A percentile compares a stretch with the other conserved stretches of the same genome.
These are phyloP conservation scores for Pestalotiopsis sp. DNA, from an alignment of 2,329 filamentous ascomycete species.

Conservation along the genomic window DNA sequence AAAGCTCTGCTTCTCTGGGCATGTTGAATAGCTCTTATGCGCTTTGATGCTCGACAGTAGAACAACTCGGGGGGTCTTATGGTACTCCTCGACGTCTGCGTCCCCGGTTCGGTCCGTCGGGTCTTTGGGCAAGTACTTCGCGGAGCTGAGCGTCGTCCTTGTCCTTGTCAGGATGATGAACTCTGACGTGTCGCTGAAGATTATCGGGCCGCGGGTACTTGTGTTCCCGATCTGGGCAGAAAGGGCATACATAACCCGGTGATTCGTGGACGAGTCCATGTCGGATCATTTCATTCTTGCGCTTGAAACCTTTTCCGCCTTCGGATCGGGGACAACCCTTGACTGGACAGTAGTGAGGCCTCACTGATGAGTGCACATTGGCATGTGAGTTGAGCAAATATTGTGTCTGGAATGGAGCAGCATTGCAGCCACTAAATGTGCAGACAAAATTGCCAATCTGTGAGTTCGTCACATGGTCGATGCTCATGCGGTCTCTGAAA, in stretches of 20 bases:
- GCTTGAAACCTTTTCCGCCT: slow-evolving; percentile 70
- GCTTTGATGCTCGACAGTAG: no score
- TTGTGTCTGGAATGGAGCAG: slow-evolving; percentile 76
- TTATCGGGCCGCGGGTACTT: slow-evolving; percentile 96
- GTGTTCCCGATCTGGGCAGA: slow-evolving; percentile 91
- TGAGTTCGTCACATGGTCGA: slow-evolving; percentile 59
- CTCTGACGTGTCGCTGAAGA: slow-evolving; percentile 89
- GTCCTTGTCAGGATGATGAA: slow-evolving; percentile 87
- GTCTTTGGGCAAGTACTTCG: slow-evolving; percentile 82
- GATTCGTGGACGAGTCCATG: slow-evolving; percentile 90
- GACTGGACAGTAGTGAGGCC: slow-evolving; percentile 69
- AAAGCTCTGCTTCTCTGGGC: no score
- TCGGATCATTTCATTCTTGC: slow-evolving; percentile 75
- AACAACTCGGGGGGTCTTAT: slow-evolving; percentile 16
- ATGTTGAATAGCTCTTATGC: no score
- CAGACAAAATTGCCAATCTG: slow-evolving; percentile 60
- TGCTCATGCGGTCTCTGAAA: slow-evolving; percentile 54
- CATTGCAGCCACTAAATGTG: slow-evolving; percentile 64
- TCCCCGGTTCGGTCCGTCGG: slow-evolving; percentile 82
- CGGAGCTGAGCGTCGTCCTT: slow-evolving; percentile 83
- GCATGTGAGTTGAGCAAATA: slow-evolving; percentile 80
- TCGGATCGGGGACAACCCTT: slow-evolving; percentile 64
- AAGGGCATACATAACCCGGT: slow-evolving; percentile 94
- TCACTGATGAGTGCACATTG: slow-evolving; percentile 68
- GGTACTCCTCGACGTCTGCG: slow-evolving; percentile 68